Conservation (phyloP, 805 yeast genomes). For the Helenozyma rhizophorensis region DNA sequence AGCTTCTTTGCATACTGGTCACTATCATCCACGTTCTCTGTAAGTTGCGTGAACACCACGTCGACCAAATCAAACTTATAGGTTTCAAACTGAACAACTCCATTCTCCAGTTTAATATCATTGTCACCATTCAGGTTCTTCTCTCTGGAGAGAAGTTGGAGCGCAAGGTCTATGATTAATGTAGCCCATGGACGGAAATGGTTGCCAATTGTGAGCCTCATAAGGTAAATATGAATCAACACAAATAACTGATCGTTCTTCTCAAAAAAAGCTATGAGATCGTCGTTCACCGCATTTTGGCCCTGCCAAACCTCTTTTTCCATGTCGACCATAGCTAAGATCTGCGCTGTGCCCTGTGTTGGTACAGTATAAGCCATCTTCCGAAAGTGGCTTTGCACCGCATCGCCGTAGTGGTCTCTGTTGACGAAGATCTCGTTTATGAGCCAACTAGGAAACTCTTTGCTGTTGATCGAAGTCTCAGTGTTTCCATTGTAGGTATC, state of each 20-base stretch:
- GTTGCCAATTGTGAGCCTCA: conserved; percentile 8
- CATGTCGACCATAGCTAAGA: conserved; percentile 2
- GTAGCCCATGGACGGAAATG: conserved; percentile 4
- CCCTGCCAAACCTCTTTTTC: conserved; percentile 11
- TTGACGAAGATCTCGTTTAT: conserved; percentile 3
- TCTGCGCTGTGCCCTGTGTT: not conserved
- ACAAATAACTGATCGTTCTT: not conserved
- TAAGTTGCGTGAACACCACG: conserved; percentile 12
- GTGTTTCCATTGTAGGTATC: no score
- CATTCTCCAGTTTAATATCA: not conserved
- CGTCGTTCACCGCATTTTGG: conserved; percentile 12
- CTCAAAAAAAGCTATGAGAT: conserved; percentile 6
- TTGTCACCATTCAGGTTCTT: not conserved
- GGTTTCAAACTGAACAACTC: not conserved
- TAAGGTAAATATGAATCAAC: conserved; percentile 5
- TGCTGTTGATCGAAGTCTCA: no score
- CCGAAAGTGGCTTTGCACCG: conserved; percentile 3
- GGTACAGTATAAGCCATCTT: conserved; percentile 4
- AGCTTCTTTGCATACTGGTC: conserved; percentile 27
- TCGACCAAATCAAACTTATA: conserved; percentile 4
- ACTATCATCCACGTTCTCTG: conserved; percentile 16
- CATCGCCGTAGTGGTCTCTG: conserved; percentile 1
- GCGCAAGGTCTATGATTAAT: conserved; percentile 6
- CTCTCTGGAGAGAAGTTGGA: conserved; percentile 5
- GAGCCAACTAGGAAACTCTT: conserved; percentile 8